Conservation (phyloP, 495 filamentous ascomycete species). For the Melanomma pulvis-pyrius region DNA sequence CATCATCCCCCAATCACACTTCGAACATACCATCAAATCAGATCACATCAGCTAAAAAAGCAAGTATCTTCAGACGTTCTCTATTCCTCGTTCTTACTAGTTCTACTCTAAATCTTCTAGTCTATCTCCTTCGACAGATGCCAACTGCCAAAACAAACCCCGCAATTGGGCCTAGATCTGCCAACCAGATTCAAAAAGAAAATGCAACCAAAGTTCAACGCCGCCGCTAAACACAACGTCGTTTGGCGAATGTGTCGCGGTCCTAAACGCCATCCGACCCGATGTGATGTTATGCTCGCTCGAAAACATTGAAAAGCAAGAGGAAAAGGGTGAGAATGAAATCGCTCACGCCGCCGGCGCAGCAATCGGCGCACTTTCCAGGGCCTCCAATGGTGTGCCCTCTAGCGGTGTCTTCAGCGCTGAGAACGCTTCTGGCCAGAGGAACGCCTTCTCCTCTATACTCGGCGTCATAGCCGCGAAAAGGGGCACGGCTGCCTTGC, state of each 20-base stretch:
- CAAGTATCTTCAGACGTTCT: too few species aligned
- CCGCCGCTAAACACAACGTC: too few species aligned
- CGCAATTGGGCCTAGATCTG: too few species aligned
- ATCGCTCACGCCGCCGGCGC: background rate
- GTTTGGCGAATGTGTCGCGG: too few species aligned
- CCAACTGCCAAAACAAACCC: background rate
- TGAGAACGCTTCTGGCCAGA: slow-evolving; percentile 60
- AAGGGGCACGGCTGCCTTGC: slow-evolving; percentile 60
- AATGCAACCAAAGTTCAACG: background rate
- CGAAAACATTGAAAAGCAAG: background rate
- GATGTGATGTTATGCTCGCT: background rate
- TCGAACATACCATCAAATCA: too few species aligned
- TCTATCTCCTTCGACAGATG: background rate
- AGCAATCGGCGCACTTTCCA: background rate
- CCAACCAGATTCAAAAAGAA: background rate
- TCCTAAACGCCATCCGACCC: background rate
- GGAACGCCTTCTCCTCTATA: slow-evolving; percentile 65
- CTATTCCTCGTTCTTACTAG: too few species aligned
- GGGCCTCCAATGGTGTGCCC: slow-evolving; percentile 6
- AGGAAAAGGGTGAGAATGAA: background rate
- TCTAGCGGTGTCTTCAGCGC: slow-evolving; percentile 18
- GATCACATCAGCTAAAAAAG: too few species aligned
- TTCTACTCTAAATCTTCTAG: too few species aligned
- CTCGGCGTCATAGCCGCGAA: slow-evolving; percentile 58
- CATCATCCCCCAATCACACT: too few species aligned